Evolutionary conservation across 176 grass and related monocot species (phyloP).

Genomic region (Urochloa ruziziensis): DNA sequence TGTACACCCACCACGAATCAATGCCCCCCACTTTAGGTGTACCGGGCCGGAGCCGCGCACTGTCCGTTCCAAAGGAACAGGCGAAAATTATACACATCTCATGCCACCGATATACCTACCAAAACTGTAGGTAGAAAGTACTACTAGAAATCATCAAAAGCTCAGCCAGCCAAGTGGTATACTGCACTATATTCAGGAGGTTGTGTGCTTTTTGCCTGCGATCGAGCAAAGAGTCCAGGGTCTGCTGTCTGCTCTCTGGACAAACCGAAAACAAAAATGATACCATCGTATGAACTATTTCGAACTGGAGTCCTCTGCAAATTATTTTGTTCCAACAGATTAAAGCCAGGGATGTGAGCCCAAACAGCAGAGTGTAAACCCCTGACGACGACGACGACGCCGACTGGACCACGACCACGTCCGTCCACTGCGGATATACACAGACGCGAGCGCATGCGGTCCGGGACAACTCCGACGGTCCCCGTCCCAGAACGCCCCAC

Average conservation of each 20-base stretch:
- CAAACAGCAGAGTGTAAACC: background rate
- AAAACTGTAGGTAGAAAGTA: no score
- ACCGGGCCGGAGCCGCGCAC: background rate
- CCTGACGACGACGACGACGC: background rate
- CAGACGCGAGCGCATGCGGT: background rate
- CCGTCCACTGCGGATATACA: background rate
- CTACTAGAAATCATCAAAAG: background rate
- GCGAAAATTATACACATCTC: background rate
- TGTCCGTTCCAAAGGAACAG: background rate
- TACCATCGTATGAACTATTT: no score
- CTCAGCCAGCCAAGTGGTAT: background rate
- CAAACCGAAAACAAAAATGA: background rate
- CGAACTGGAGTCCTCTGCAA: background rate
- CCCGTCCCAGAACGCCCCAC: background rate
- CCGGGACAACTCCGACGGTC: background rate
- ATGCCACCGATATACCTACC: no score
- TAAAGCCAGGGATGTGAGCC: background rate
- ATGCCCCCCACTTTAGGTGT: constrained; percentile 12
- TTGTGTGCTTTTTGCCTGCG: no score
- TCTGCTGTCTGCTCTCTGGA: no score
- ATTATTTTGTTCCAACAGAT: background rate
- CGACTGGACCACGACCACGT: background rate
- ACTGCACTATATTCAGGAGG: background rate
- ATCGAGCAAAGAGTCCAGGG: background rate
- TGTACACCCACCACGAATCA: constrained; percentile 14